A percentile compares a stretch with the other conserved stretches of the same genome.
Evolutionary conservation across 192 early-diverging fungal genomes (phyloP).

Genomic region (Backusella australiensis): DNA sequence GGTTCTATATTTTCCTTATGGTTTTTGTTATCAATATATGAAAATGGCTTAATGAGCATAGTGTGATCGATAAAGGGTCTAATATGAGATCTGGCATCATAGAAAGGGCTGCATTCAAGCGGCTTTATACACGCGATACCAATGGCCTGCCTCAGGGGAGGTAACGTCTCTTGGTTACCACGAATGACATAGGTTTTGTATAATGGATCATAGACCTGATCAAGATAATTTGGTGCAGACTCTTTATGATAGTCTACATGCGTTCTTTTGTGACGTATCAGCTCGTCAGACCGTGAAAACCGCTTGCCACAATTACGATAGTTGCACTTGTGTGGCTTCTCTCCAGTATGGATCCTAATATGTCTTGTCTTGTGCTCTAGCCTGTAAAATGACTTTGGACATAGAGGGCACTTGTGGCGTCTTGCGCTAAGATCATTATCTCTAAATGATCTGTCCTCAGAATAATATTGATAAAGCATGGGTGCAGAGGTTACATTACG

Average conservation of each 20-base stretch:
- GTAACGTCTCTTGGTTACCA: neutral
- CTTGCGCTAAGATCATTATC: slow-evolving; percentile 31
- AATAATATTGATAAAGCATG: neutral
- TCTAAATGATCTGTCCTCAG: slow-evolving; percentile 3
- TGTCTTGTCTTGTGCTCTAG: slow-evolving; percentile 80
- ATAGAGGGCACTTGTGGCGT: slow-evolving; percentile 73
- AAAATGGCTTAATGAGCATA: neutral
- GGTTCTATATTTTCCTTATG: neutral
- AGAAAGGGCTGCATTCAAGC: neutral
- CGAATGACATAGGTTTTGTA: too few relatives aligned
- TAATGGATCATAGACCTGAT: neutral
- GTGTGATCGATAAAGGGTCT: neutral
- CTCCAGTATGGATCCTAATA: slow-evolving; percentile 84
- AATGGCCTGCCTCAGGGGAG: neutral
- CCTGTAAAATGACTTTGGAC: slow-evolving; percentile 71
- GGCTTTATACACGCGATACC: neutral
- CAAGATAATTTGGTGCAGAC: neutral
- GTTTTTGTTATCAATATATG: neutral
- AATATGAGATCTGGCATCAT: neutral
- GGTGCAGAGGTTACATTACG: neutral
- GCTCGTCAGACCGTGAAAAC: slow-evolving; percentile 77
- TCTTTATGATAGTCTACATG: slow-evolving; percentile 28
- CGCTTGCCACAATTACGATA: slow-evolving; percentile 76
- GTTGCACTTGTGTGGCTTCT: slow-evolving; percentile 77
- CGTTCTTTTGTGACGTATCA: slow-evolving; percentile 66